Conservation (phyloP, 495 filamentous ascomycete species). For the Pseudomonodictys pantanalensis region DNA sequence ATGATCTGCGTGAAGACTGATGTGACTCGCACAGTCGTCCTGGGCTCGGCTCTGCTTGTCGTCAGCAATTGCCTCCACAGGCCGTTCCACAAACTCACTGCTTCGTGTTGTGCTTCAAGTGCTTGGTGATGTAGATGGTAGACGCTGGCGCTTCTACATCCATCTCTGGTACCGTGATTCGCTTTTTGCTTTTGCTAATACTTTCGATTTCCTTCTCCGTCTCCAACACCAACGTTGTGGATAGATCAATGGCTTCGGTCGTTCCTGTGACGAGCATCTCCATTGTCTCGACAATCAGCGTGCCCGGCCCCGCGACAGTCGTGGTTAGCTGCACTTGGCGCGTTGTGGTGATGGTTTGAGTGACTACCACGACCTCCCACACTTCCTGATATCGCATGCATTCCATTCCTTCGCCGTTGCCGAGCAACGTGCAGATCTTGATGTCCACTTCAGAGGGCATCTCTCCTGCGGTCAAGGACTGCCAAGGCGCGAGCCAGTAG, state of each 20-base stretch:
- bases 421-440: conserved; percentile 35
- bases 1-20: background rate
- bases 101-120: conserved; percentile 2
- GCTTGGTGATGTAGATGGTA: conserved; percentile 7
- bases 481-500: conserved; percentile 40
- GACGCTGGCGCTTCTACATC: background rate
- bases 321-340: conserved; percentile 34
- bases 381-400: conserved; percentile 36
- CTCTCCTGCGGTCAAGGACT: conserved; percentile 33
- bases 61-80: background rate
- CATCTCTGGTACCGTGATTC: background rate
- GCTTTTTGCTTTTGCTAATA: conserved; percentile 17
- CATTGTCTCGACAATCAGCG: conserved; percentile 37
- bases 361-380: conserved; percentile 37
- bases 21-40: conserved; percentile 1
- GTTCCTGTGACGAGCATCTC: conserved; percentile 35
- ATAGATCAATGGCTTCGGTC: conserved; percentile 34
- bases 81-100: background rate
- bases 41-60: conserved; percentile 2
- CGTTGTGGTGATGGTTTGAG: conserved; percentile 22
- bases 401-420: conserved; percentile 29
- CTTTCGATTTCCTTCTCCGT: conserved; percentile 27
- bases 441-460: conserved; percentile 33
- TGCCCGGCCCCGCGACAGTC: conserved; percentile 33
- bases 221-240: conserved; percentile 29